Evolutionary conservation across 1,284 basidiomycete genomes (phyloP).

Genomic region (Tylopilus sp.): DNA sequence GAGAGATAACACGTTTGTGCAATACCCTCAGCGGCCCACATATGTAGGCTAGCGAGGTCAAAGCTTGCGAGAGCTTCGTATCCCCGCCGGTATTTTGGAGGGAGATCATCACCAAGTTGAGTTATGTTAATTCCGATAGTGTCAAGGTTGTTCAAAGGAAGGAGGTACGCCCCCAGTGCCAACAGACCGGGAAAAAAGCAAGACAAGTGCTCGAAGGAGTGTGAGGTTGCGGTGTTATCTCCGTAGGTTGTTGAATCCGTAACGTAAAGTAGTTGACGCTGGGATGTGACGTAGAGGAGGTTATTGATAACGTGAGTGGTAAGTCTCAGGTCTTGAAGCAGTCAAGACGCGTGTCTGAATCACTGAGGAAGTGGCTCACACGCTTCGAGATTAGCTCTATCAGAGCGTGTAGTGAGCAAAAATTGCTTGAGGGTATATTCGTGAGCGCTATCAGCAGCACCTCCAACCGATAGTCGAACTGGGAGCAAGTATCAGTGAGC

Average conservation of each 20-base stretch:
- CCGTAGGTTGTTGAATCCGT: conserved; percentile 47
- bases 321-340: conserved; percentile 53
- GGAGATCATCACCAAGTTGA: conserved; percentile 37
- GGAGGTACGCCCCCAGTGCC: conserved; percentile 62
- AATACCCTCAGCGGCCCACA: conserved; percentile 66
- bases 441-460: conserved; percentile 65
- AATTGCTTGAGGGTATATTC: conserved; percentile 76
- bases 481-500: conserved; percentile 4
- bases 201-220: conserved; percentile 69
- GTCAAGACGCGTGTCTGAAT: conserved; percentile 6
- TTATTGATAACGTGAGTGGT: conserved; percentile 60
- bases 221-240: conserved; percentile 38
- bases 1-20: conserved; percentile 63
- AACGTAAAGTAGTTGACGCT: conserved; percentile 65
- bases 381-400: conserved; percentile 56
- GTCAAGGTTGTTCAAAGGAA: conserved; percentile 51
- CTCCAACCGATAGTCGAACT: conserved; percentile 59
- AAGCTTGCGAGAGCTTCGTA: conserved; percentile 39
- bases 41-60: conserved; percentile 51
- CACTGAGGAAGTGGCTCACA: conserved; percentile 43
- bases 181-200: conserved; percentile 79
- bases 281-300: conserved; percentile 63
- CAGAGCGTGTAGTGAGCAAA: conserved; percentile 57
- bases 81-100: conserved; percentile 34
- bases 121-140: conserved; percentile 42